These are phyloP conservation scores for Corinectria fuckeliana DNA, from an alignment of 2,329 filamentous ascomycete genomes.

Conservation along the genomic window DNA sequence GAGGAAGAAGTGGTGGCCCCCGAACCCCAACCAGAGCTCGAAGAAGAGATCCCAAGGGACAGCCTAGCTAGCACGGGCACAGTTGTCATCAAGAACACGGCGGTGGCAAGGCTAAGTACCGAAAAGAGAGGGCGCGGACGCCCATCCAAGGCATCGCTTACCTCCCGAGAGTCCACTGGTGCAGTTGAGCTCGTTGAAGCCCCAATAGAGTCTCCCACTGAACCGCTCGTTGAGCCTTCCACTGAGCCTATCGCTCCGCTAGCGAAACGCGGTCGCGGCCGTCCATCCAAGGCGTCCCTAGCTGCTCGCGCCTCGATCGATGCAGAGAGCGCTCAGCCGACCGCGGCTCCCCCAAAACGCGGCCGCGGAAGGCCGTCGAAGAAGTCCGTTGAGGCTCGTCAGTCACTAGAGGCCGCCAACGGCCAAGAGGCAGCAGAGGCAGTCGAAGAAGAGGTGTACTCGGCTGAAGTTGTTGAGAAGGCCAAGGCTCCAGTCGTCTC, in stretches of 20 bases:
- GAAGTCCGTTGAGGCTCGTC: slow-evolving; percentile 38
- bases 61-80: slow-evolving; percentile 52
- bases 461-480: slow-evolving; percentile 22
- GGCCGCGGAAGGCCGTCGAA: slow-evolving; percentile 42
- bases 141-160: slow-evolving; percentile 41
- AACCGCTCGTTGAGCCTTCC: not conserved
- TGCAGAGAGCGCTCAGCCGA: slow-evolving; percentile 28
- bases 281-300: slow-evolving; percentile 42
- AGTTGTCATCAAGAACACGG: slow-evolving; percentile 48
- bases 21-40: slow-evolving; percentile 9
- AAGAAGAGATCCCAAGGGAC: slow-evolving; percentile 42
- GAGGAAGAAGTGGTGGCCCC: slow-evolving; percentile 29
- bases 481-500: slow-evolving; percentile 23
- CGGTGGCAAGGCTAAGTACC: slow-evolving; percentile 22
- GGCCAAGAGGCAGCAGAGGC: slow-evolving; percentile 23
- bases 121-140: slow-evolving; percentile 40
- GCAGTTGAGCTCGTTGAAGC: slow-evolving; percentile 33
- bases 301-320: slow-evolving; percentile 33
- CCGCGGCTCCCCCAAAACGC: slow-evolving; percentile 36
- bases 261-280: slow-evolving; percentile 40
- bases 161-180: slow-evolving; percentile 35
- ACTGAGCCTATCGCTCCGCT: slow-evolving; percentile 16
- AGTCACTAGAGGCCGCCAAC: slow-evolving; percentile 27
- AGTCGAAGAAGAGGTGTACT: slow-evolving; percentile 24
- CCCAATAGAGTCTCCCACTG: slow-evolving; percentile 15